Conservation (phyloP, 768 basidiomycete species). For the Thelephora aurantiotincta region DNA sequence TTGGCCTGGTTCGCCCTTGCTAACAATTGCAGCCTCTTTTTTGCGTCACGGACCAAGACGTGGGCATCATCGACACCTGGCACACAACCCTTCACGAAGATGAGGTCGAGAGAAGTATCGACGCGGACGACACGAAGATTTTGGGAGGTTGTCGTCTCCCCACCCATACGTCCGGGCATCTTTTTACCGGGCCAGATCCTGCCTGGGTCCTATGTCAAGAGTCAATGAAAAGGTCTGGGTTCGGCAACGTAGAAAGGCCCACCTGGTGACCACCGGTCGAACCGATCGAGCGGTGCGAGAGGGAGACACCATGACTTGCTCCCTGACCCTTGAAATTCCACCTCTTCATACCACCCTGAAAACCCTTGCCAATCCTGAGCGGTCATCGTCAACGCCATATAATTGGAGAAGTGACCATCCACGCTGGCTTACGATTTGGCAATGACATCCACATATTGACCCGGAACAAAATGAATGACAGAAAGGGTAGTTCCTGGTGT, state of each 20-base stretch:
- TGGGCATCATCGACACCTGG: conserved; percentile 85
- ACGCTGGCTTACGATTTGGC: conserved; percentile 64
- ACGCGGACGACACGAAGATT: conserved; percentile 84
- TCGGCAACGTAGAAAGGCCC: conserved; percentile 9
- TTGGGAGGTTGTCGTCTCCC: conserved; percentile 65
- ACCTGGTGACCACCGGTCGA: conserved; percentile 95
- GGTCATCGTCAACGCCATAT: neutral
- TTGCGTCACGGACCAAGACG: conserved; percentile 76
- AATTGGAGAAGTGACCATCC: neutral
- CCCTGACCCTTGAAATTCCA: conserved; percentile 86
- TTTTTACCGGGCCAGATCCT: conserved; percentile 95
- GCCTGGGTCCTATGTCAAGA: conserved; percentile 66
- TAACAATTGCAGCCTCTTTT: conserved; percentile 64
- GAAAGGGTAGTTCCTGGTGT: conserved; percentile 70
- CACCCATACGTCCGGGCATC: conserved; percentile 93
- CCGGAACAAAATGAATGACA: conserved; percentile 92
- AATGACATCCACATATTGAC: conserved; percentile 87
- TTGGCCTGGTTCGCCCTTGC: conserved; percentile 53
- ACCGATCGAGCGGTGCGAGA: conserved; percentile 87
- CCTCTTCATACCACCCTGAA: conserved; percentile 93
- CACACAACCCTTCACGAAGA: conserved; percentile 85
- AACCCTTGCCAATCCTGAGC: conserved; percentile 87
- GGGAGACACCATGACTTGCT: conserved; percentile 91
- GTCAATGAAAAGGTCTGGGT: conserved; percentile 1
- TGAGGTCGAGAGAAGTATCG: conserved; percentile 72